Percentiles rank a stretch among this genome's conserved stretches.
phyloP scores from a whole-genome alignment of 805 yeast species.

The Starmerella bombi region DNA sequence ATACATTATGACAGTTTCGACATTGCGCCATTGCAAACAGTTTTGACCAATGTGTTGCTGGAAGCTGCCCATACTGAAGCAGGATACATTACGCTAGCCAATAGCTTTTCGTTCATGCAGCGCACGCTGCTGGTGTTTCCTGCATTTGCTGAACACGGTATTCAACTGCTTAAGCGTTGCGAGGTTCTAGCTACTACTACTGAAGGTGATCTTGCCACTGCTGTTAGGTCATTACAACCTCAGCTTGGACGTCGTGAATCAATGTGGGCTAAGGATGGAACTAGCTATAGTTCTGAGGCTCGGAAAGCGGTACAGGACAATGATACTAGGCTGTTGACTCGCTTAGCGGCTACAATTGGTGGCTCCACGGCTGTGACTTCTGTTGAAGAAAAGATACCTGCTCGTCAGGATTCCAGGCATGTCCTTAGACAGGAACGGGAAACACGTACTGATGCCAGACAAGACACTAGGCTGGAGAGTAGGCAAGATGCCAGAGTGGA shows the following conservation, averaged over 20 bases:
- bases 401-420: too few relatives aligned
- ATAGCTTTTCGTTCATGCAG: conserved; percentile 12
- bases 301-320: neutral
- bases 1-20: neutral
- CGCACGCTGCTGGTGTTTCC: conserved; percentile 14
- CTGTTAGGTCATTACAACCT: conserved; percentile 19
- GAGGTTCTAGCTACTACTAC: conserved; percentile 7
- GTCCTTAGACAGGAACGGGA: too few relatives aligned
- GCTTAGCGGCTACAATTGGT: neutral
- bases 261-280: neutral
- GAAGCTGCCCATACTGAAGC: conserved; percentile 13
- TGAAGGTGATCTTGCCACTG: conserved; percentile 14
- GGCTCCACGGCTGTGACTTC: neutral
- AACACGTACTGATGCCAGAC: too few relatives aligned
- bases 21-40: neutral
- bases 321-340: neutral
- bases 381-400: too few relatives aligned
- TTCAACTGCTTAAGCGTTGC: conserved; percentile 3
- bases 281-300: neutral
- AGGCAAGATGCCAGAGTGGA: neutral
- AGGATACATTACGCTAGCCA: conserved; percentile 9
- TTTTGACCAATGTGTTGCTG: conserved; percentile 5
- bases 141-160: conserved; percentile 8
- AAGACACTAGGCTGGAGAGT: too few relatives aligned
- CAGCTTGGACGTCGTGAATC: conserved; percentile 5